phyloP scores from a whole-genome alignment of 2,329 filamentous ascomycete species.

The Paecilomyces dactylethromorphus region DNA sequence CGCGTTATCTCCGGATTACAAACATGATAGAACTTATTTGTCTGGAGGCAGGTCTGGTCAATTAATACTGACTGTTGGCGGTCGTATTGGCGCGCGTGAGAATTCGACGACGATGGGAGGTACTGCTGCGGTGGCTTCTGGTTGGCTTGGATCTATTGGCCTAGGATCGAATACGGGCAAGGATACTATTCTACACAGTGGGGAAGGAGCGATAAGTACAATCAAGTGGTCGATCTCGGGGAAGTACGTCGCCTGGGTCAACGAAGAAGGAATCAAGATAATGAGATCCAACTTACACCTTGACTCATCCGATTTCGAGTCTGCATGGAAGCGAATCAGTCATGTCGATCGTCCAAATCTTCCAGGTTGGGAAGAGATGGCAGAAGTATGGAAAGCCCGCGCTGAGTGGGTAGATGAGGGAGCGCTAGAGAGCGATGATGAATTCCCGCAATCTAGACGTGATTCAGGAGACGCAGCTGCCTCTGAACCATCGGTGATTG shows the following conservation, averaged over 20 bases:
- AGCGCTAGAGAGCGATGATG: constrained; percentile 66
- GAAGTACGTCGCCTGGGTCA: constrained; percentile 90
- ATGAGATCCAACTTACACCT: constrained; percentile 86
- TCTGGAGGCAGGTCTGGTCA: constrained; percentile 86
- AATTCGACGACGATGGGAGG: constrained; percentile 76
- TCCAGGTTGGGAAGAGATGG: constrained; percentile 92
- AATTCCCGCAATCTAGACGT: constrained; percentile 16
- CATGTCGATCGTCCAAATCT: constrained; percentile 85
- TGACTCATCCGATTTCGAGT: constrained; percentile 67
- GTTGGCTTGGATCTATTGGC: constrained; percentile 87
- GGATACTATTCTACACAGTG: constrained; percentile 81
- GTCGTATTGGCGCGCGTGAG: constrained; percentile 66
- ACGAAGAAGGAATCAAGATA: constrained; percentile 95
- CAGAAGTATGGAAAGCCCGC: constrained; percentile 85
- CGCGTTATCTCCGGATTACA: constrained; percentile 91
- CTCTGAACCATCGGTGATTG: constrained; percentile 35
- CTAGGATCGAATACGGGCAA: constrained; percentile 71
- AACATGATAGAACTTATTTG: constrained; percentile 77
- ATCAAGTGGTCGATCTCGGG: constrained; percentile 95
- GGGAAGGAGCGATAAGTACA: constrained; percentile 82
- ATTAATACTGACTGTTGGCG: constrained; percentile 78
- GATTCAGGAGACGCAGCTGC: background rate
- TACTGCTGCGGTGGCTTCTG: constrained; percentile 73
- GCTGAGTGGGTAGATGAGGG: constrained; percentile 90
- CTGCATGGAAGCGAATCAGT: constrained; percentile 89